Conservation (phyloP, 768 basidiomycete species). For the Calocybe gangraenosa region DNA sequence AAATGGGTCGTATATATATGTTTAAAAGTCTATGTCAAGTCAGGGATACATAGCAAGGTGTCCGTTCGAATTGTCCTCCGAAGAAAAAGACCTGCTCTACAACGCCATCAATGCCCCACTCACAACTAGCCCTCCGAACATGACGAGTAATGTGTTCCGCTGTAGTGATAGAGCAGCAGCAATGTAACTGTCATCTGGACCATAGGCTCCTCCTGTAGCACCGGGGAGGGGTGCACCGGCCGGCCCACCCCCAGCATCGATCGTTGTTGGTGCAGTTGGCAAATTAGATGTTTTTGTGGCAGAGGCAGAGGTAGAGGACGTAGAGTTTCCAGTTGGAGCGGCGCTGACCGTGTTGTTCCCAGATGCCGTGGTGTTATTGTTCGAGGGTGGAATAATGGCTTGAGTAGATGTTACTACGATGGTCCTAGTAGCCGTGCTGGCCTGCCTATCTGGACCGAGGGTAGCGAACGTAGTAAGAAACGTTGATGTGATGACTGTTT, state of each 20-base stretch:
- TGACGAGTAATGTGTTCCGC: conserved; percentile 39
- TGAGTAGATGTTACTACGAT: conserved; percentile 44
- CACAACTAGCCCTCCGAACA: conserved; percentile 40
- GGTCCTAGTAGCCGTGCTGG: conserved; percentile 36
- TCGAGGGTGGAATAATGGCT: conserved; percentile 12
- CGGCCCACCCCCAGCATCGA: conserved; percentile 50
- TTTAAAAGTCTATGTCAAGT: too few relatives aligned
- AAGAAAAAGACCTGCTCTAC: conserved; percentile 22
- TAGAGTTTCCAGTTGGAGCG: conserved; percentile 21
- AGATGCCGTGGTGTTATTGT: conserved; percentile 12
- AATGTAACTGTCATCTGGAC: conserved; percentile 67
- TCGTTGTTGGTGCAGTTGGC: conserved; percentile 55
- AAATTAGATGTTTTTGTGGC: conserved; percentile 34
- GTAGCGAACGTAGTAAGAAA: conserved; percentile 32
- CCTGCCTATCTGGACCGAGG: conserved; percentile 35
- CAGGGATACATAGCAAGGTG: too few relatives aligned
- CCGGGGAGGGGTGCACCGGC: conserved; percentile 63
- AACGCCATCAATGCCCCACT: conserved; percentile 45
- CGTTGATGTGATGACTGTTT: conserved; percentile 37
- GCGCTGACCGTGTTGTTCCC: conserved; percentile 21
- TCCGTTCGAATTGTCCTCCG: too few relatives aligned
- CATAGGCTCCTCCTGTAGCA: conserved; percentile 47
- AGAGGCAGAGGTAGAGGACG: conserved; percentile 29
- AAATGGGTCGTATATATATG: too few relatives aligned
- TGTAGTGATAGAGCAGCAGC: conserved; percentile 48